Evolutionary conservation across 2,329 filamentous ascomycete species (phyloP).

Genomic region (Cytospora chrysosperma): DNA sequence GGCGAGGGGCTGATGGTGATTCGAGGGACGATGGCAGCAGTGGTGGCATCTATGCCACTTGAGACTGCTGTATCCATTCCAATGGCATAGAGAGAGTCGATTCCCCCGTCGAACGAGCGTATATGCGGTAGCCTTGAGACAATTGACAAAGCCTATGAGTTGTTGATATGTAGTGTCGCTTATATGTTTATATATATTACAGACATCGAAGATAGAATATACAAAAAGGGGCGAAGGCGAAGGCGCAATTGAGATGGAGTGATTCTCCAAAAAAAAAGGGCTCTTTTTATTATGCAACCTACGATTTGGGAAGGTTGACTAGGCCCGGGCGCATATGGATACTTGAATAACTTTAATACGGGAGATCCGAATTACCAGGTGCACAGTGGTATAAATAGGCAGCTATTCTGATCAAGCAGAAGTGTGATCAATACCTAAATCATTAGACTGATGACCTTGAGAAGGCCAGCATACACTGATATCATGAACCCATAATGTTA

Average conservation of each 20-base stretch:
- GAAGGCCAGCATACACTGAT: background rate
- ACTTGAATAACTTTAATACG: no score
- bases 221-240: background rate
- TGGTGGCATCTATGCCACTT: slow-evolving; percentile 17
- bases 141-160: background rate
- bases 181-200: background rate
- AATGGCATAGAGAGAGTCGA: slow-evolving; percentile 8
- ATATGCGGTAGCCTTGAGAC: background rate
- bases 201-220: background rate
- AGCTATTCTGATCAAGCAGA: no score
- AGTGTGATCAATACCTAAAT: background rate
- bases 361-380: background rate
- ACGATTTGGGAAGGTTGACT: background rate
- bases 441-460: background rate
- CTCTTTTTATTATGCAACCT: background rate
- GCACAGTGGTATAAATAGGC: background rate
- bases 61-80: slow-evolving; percentile 21
- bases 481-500: background rate
- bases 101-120: background rate
- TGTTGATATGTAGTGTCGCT: background rate
- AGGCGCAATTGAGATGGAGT: background rate
- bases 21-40: slow-evolving; percentile 5
- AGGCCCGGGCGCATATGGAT: background rate
- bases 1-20: slow-evolving; percentile 9
- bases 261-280: background rate